A percentile compares a stretch with the other conserved stretches of the same genome.
Evolutionary conservation across 2,329 filamentous ascomycete genomes (phyloP).

Genomic region (Hypoxylon sp.): DNA sequence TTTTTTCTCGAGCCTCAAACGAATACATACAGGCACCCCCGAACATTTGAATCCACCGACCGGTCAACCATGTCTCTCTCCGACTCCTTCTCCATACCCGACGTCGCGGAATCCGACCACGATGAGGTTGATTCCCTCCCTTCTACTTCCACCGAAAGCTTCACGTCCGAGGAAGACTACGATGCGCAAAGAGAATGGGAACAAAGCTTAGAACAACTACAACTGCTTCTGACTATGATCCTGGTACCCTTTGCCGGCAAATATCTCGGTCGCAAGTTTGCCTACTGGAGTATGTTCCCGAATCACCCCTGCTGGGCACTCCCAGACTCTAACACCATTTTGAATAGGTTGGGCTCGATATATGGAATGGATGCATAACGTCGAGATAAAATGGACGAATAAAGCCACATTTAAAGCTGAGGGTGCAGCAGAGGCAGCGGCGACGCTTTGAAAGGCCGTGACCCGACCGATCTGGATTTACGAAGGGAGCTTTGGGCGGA

Average conservation of each 20-base stretch:
- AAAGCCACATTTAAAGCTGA: conserved; percentile 74
- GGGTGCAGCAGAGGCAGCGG: conserved; percentile 74
- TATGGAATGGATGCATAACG: conserved; percentile 92
- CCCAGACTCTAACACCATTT: conserved; percentile 37
- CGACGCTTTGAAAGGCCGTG: conserved; percentile 58
- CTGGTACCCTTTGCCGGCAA: conserved; percentile 94
- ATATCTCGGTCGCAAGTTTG: conserved; percentile 93
- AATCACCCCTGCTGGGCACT: neutral
- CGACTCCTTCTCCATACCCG: conserved; percentile 68
- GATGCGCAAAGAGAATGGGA: conserved; percentile 97
- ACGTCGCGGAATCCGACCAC: conserved; percentile 64
- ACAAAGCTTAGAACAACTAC: conserved; percentile 91
- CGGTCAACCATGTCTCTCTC: conserved; percentile 56
- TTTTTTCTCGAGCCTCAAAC: conserved; percentile 33
- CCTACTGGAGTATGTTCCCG: conserved; percentile 87
- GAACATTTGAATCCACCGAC: conserved; percentile 46
- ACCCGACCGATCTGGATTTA: conserved; percentile 8
- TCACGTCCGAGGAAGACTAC: conserved; percentile 73
- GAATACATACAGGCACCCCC: conserved; percentile 34
- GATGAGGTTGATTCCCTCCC: conserved; percentile 76
- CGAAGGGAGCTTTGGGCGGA: conserved; percentile 18
- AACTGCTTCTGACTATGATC: conserved; percentile 94
- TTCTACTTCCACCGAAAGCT: conserved; percentile 69
- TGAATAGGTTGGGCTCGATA: conserved; percentile 86
- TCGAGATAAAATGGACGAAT: conserved; percentile 78